These are phyloP conservation scores for Schoenoplectus tabernaemontani DNA, from an alignment of 202 grass and related monocot species.

Conservation along the genomic window DNA sequence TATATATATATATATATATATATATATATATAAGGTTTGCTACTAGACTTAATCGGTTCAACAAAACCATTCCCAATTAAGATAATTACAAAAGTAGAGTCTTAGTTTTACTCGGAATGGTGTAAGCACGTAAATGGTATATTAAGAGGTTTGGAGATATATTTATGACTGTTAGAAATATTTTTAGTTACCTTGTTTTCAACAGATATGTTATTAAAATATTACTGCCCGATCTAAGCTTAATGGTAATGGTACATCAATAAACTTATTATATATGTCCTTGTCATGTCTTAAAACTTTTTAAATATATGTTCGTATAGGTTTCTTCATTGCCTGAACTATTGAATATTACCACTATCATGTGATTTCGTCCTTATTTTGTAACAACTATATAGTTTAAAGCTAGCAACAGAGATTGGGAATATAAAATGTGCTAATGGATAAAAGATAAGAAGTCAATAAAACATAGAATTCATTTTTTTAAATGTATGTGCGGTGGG, in stretches of 20 bases:
- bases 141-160: background rate
- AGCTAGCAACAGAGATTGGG: background rate
- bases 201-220: constrained; percentile 4
- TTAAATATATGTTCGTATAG: no score
- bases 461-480: background rate
- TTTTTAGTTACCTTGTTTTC: background rate
- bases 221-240: background rate
- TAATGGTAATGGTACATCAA: background rate
- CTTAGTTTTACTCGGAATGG: background rate
- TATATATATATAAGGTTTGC: no score
- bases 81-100: background rate
- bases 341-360: constrained; percentile 6
- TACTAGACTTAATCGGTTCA: background rate
- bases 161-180: background rate
- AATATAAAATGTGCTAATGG: background rate
- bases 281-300: background rate
- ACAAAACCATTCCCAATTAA: background rate
- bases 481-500: background rate
- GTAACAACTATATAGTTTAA: background rate
- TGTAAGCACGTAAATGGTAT: background rate
- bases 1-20: no score
- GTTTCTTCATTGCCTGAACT: background rate
- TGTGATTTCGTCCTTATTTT: background rate
- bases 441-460: constrained; percentile 13
- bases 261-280: background rate